phyloP scores from a whole-genome alignment of 1,284 basidiomycete species.

The Kwoniella shivajii region DNA sequence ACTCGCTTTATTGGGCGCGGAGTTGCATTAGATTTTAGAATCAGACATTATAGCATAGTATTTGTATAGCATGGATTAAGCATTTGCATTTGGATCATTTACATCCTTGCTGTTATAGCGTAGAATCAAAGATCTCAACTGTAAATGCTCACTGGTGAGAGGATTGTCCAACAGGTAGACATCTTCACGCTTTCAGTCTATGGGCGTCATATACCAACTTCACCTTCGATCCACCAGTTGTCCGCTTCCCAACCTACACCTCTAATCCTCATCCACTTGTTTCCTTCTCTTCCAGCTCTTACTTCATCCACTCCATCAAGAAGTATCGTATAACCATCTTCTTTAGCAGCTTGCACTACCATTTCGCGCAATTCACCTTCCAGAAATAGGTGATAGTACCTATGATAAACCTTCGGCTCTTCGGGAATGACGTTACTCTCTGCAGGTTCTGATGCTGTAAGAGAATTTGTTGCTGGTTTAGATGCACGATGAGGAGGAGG shows the following conservation, averaged over 20 bases:
- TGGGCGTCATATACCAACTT: too few species aligned
- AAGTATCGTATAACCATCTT: conserved; percentile 59
- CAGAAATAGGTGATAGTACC: conserved; percentile 93
- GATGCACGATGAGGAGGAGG: neutral
- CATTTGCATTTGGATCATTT: too few species aligned
- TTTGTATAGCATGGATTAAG: too few species aligned
- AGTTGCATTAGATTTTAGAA: too few species aligned
- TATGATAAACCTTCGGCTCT: conserved; percentile 64
- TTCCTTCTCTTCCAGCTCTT: conserved; percentile 1
- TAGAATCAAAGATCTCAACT: too few species aligned
- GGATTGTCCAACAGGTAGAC: too few species aligned
- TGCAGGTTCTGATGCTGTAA: neutral
- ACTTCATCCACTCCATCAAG: neutral
- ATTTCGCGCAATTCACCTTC: conserved; percentile 71
- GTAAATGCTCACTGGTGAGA: too few species aligned
- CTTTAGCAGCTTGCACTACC: conserved; percentile 64
- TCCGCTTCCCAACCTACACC: conserved; percentile 76
- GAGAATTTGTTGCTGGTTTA: neutral
- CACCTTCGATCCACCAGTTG: conserved; percentile 55
- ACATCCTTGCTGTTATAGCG: too few species aligned
- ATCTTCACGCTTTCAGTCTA: too few species aligned
- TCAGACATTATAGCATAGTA: too few species aligned
- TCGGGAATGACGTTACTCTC: too few species aligned
- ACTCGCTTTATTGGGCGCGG: too few species aligned
- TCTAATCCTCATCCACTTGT: conserved; percentile 64